phyloP scores from a whole-genome alignment of 1,284 basidiomycete genomes.

The Tylopilus orsonianus region DNA sequence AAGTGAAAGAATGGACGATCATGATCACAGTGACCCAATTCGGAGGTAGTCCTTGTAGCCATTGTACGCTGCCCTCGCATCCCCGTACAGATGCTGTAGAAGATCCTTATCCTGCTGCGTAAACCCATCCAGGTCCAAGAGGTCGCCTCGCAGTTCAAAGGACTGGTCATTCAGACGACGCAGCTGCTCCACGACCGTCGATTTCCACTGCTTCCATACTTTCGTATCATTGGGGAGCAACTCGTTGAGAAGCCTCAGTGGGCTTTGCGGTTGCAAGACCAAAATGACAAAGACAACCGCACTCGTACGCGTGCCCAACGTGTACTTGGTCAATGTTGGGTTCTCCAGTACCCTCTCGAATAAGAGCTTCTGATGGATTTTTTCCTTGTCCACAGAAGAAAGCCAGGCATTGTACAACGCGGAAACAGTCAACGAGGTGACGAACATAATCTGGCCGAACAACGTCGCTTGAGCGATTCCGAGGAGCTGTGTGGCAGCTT shows the following conservation, averaged over 20 bases:
- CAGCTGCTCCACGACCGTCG: conserved; percentile 3
- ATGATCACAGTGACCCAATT: neutral
- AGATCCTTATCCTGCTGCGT: conserved; percentile 7
- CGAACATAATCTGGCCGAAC: conserved; percentile 32
- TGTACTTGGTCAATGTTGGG: conserved; percentile 18
- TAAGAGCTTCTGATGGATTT: conserved; percentile 19
- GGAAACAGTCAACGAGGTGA: conserved; percentile 24
- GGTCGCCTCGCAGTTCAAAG: conserved; percentile 2
- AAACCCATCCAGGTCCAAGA: conserved; percentile 6
- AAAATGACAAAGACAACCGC: conserved; percentile 26
- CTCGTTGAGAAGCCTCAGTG: conserved; percentile 15
- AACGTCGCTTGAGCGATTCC: conserved; percentile 26
- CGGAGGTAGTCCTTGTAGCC: conserved; percentile 5
- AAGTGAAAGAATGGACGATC: neutral
- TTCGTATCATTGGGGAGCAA: conserved; percentile 20
- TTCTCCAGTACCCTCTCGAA: conserved; percentile 11
- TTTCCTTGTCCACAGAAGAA: conserved; percentile 23
- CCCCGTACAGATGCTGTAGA: conserved; percentile 14
- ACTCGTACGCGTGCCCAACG: conserved; percentile 22
- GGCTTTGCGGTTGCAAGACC: conserved; percentile 11
- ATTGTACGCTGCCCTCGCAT: conserved; percentile 12
- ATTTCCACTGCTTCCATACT: conserved; percentile 20
- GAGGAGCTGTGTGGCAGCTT: conserved; percentile 26
- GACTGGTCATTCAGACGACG: neutral
- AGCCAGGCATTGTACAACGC: conserved; percentile 22